A percentile compares a stretch with the other conserved stretches of the same genome.
Evolutionary conservation across 305 asterid species (phyloP).

Genomic region (Solanum hybrid): DNA sequence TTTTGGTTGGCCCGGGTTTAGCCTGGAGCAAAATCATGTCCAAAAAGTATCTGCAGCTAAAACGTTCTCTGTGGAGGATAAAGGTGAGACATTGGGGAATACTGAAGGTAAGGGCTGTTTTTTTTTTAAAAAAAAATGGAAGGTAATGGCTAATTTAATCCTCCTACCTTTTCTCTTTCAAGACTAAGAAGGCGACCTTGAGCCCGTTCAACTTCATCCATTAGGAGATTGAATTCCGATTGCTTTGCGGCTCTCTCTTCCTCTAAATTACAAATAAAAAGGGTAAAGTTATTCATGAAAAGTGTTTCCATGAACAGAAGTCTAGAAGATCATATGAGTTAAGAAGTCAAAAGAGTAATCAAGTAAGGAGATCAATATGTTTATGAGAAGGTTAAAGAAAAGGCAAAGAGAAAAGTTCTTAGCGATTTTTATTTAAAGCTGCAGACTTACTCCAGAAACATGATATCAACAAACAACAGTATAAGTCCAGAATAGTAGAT

Average conservation of each 20-base stretch:
- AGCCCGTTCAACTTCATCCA: constrained; percentile 99
- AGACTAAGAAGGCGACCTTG: constrained; percentile 93
- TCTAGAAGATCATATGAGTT: not conserved
- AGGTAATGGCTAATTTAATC: not conserved
- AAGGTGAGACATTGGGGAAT: not conserved
- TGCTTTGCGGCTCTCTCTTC: constrained; percentile 91
- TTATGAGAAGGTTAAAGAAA: not conserved
- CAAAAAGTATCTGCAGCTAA: not conserved
- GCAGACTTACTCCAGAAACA: not conserved
- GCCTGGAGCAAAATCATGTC: not conserved
- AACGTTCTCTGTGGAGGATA: not conserved
- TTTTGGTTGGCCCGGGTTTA: not conserved
- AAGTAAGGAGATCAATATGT: not conserved
- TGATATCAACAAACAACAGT: not conserved
- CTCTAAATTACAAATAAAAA: constrained; percentile 33
- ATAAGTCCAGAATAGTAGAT: constrained; percentile 5
- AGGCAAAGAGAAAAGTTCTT: not conserved
- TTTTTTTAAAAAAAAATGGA: not conserved
- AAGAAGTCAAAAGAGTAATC: not conserved
- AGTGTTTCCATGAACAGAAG: not conserved
- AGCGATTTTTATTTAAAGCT: not conserved
- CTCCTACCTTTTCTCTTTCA: constrained; percentile 88
- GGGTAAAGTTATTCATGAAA: not conserved
- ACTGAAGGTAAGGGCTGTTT: not conserved
- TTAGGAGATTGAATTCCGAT: constrained; percentile 84